Base-by-base conservation (phyloP, 176 grass and related monocot genomes). In the Avena eriantha region DNA sequence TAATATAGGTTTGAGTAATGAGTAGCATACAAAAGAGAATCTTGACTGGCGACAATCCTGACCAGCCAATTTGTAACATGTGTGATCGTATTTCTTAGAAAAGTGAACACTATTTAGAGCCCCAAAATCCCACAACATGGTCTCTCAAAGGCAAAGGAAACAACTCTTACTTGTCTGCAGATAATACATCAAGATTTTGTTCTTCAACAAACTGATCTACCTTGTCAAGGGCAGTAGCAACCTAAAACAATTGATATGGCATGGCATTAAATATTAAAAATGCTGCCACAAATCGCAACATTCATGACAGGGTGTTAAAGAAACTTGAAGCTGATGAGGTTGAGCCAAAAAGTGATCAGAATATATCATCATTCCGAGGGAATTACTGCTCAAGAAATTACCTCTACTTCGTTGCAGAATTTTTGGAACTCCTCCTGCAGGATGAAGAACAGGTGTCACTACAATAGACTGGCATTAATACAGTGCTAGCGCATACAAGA, bases 391-490 rank as follows among this genome's bases (percentile, higher is more conserved):
- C 15, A 48, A 22, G 45, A 69, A 18, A n/a, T 85, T 61, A 92
- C 90, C 73, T 89, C 17, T 80, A 33, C 21, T 88, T 95, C 86
- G 64, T 85, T 23, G 69, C 93, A 92, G 78, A 89, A 4, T 39
- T 48, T 59, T 31, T 87, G 81, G 48, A 95, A 95, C 50, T 87
- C 88, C 73, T 92, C 86, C 93, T 92, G 86, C 84, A 87, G 74
- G 26, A 92, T 39, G 48, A 81, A 85, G 10, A 84, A n/a, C 43
- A 78, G 2, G 24, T 29, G 53, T 45, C 67, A 35, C 35, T 75
- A 54, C 16, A 48, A 34, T 2, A 80, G 36, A 73, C 16, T 75
- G 6, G 10, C 12, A 53, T 57, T 41, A 65, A 34, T 17, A 73
- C 21, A 79, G n/a, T 45, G 16, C 21, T 31, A 9, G 0, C 1